Conservation (phyloP, 257 asterid genomes). For the Linaria vulgaris region DNA sequence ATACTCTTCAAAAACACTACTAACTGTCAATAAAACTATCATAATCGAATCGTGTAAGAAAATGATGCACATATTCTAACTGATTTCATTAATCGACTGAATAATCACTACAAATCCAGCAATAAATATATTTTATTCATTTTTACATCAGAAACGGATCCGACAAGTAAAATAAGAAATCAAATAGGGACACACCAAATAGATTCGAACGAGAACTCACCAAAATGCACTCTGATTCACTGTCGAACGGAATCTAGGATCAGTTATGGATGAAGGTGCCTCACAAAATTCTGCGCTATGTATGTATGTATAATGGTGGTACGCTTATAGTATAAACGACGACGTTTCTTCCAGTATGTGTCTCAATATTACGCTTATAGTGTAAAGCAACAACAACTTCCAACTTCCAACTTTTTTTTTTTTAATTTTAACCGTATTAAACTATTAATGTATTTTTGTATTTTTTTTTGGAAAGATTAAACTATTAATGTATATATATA, state of each 20-base stretch:
- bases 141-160: background rate
- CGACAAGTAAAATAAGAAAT: background rate
- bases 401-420: too few relatives aligned
- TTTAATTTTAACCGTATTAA: too few relatives aligned
- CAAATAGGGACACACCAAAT: background rate
- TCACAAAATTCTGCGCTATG: background rate
- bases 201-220: conserved; percentile 20
- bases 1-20: background rate
- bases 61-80: background rate
- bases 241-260: conserved; percentile 9
- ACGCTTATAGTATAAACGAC: too few relatives aligned
- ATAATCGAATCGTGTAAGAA: background rate
- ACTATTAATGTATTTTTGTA: too few relatives aligned
- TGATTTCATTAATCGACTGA: conserved; percentile 11
- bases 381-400: too few relatives aligned
- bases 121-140: background rate
- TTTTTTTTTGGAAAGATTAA: too few relatives aligned
- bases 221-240: background rate
- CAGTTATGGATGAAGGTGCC: conserved; percentile 3
- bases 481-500: too few relatives aligned
- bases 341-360: too few relatives aligned
- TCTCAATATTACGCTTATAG: too few relatives aligned
- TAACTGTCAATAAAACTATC: background rate
- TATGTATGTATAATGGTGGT: too few relatives aligned
- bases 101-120: conserved; percentile 24